Evolutionary conservation across 371 early-diverging fungal genomes (phyloP), one percentile per base, ranked within the genome.

Genomic region (Mucor piriformis): DNA sequence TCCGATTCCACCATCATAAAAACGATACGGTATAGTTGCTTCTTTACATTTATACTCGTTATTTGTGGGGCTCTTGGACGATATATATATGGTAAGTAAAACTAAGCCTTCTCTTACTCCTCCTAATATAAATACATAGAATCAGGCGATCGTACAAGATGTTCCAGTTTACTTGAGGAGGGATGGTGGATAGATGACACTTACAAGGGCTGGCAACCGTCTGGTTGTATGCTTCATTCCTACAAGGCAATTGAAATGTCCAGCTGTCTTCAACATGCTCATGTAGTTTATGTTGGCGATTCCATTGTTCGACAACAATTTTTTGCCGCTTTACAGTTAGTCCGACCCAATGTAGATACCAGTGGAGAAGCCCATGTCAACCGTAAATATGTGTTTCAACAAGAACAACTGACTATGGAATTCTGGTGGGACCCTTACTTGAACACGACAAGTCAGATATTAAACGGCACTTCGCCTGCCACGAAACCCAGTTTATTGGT

Each of bases 341-440:
- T 87, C 8, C 66, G 77, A 6, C 70, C 70, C 0, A 68, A 66
- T 1, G 33, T 16, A 24, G 3, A 46, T 65, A 69, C 58, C 15
- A 67, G 61, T 3, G 64, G 54, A 7, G 77, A 78, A 6, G 62
- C 74, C 1, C 80, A 83, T 54, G 57, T 59, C 6, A 77, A 82
- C 57, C 67, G 76, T 18, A 43, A 50, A 16, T 64, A 63, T 42
- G 56, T 57, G 1, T 67, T 74, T 7, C 63, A 66, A 16, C 59
- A 59, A 3, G 62, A 73, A 2, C 66, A 68, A 10, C 64, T 82
- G 2, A 48, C 67, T 0, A 61, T 86, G 24, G 76, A 83, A 21
- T 86, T 89, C 48, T 84, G 81, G 73, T 89, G 88, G 87, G 87
- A 89, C 46, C 88, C 89, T 1, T 85, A 76, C 46, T 61, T 83